Percentiles rank a stretch among this genome's conserved stretches.
phyloP scores from a whole-genome alignment of 2,329 filamentous ascomycete species.

The Trichoderma koningiopsis region DNA sequence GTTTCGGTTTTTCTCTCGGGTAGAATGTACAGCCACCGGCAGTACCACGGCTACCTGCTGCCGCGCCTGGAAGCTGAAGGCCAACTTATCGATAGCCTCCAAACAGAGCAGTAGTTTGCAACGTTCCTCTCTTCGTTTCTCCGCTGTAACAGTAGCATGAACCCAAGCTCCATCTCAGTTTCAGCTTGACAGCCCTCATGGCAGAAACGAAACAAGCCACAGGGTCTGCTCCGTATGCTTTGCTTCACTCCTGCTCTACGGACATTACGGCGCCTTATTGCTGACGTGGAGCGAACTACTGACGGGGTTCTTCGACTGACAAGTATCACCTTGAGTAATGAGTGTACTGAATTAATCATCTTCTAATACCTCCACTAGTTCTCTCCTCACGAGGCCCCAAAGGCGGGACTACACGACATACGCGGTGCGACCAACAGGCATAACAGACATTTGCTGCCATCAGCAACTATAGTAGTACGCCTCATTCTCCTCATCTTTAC shows the following conservation, averaged over 20 bases:
- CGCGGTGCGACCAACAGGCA: neutral
- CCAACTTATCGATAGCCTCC: neutral
- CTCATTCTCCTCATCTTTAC: neutral
- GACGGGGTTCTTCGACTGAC: neutral
- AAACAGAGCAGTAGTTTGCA: neutral
- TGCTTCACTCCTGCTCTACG: neutral
- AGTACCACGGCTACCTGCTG: neutral
- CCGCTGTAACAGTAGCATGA: neutral
- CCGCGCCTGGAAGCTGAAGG: neutral
- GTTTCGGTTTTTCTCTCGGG: neutral
- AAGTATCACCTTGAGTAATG: neutral
- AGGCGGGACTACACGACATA: neutral
- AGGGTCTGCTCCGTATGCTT: neutral
- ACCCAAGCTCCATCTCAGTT: neutral
- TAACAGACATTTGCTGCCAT: neutral
- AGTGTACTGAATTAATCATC: neutral
- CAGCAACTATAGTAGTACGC: too few relatives aligned
- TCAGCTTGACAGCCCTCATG: slow-evolving; percentile 1
- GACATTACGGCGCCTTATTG: neutral
- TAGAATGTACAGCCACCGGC: neutral
- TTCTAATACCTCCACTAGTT: neutral
- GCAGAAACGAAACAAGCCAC: neutral
- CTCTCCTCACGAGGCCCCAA: neutral
- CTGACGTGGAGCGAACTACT: slow-evolving; percentile 4
- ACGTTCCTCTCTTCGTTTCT: neutral